Evolutionary conservation across 345 rosid species (phyloP).

Genomic region (Iberis pinnata): DNA sequence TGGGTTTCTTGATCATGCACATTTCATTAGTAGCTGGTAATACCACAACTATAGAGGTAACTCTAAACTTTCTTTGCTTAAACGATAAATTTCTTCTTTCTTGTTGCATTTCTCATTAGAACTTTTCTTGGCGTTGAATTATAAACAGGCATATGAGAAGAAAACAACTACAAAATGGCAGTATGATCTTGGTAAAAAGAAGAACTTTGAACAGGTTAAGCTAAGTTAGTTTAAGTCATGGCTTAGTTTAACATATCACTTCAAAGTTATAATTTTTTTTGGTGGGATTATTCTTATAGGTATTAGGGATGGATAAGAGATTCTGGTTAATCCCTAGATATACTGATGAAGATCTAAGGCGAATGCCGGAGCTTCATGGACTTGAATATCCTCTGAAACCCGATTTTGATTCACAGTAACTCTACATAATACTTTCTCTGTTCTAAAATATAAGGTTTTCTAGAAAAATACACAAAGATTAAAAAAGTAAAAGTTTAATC

Average conservation of each 20-base stretch:
- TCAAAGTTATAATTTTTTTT: neutral
- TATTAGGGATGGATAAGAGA: conserved; percentile 75
- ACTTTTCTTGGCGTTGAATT: conserved; percentile 11
- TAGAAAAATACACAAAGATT: too few species aligned
- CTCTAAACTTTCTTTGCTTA: neutral
- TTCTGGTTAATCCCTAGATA: conserved; percentile 81
- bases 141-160: conserved; percentile 90
- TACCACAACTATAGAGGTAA: conserved; percentile 95
- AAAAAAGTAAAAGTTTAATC: too few species aligned
- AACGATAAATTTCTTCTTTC: too few species aligned
- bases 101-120: conserved; percentile 16
- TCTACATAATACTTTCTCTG: too few species aligned
- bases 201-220: conserved; percentile 79
- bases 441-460: too few species aligned
- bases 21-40: conserved; percentile 71
- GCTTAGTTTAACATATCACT: neutral
- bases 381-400: conserved; percentile 92
- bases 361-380: conserved; percentile 89
- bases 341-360: conserved; percentile 73
- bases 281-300: conserved; percentile 33
- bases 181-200: conserved; percentile 86
- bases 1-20: conserved; percentile 96
- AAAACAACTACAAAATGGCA: conserved; percentile 84
- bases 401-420: conserved; percentile 62
- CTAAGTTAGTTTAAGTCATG: neutral